Evolutionary conservation across 805 yeast species (phyloP), one percentile per base, ranked within the genome.

Genomic region (Vanderwaltozyma verrucispora): DNA sequence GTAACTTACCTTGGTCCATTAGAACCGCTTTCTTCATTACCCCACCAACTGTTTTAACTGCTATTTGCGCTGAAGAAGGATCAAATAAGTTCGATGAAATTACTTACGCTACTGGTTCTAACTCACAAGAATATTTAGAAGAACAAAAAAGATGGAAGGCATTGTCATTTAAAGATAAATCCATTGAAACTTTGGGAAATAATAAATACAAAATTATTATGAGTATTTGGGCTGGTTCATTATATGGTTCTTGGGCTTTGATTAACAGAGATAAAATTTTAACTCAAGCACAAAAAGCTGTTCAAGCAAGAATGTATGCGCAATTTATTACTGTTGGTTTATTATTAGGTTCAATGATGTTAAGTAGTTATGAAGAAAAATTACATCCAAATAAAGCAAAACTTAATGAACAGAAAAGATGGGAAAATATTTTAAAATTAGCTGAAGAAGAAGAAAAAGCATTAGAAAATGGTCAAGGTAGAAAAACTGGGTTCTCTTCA

Each of bases 221-320:
- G 16, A 77, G 74, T 39, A 71, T 80, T 8, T 83, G 94, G 94
- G 87, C 84, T 5, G 81, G 75, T 17, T 78, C 89, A 3, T 61
- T 83, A 65, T 82, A 70, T 47, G 94, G 87, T 1, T 80, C 94
- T 4, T 85, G 89, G 85, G 72, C 62, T 33, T 51, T 65, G 32
- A 85, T 82, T 36, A 77, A 82, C 63, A 73, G 71, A 48, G 95
- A 85, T 57, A 78, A 76, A 45, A 65, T 77, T 55, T 72, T 85
- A 80, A 73, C 84, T 38, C 71, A 68, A 45, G 63, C 92, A 5
- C 94, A 85, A 63, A 85, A 82, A 59, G 74, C 82, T 34, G 92
- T 81, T 25, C 88, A 80, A 56, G 94, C 94, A 24, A 77, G 94
- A 72, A 84, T 84, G 82, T 84, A 84, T 55, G 94, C 94, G 10